These are phyloP conservation scores for Nadsonia starkeyi-henricii DNA, from an alignment of 1,139 yeast species.

Conservation along the genomic window DNA sequence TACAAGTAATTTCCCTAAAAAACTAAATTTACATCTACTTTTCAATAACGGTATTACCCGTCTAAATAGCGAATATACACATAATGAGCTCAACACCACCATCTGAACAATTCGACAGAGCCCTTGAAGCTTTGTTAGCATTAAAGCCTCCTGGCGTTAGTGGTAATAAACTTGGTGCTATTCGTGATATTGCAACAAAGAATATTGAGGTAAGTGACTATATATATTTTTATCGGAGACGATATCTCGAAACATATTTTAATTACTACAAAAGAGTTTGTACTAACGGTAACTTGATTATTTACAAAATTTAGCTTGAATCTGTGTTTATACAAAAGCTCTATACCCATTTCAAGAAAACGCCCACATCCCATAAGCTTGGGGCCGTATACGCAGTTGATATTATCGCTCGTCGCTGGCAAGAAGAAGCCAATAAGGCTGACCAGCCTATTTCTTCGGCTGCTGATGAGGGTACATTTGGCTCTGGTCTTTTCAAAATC, in stretches of 20 bases:
- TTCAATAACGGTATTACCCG: not conserved
- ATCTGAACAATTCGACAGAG: constrained; percentile 48
- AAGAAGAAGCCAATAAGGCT: constrained; percentile 54
- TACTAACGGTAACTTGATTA: constrained; percentile 1
- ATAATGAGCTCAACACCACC: not conserved
- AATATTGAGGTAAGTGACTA: constrained; percentile 34
- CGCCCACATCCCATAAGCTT: constrained; percentile 71
- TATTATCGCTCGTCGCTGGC: constrained; percentile 75
- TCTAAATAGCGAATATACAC: not conserved
- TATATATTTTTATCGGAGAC: not conserved
- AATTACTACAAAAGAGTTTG: too few relatives aligned
- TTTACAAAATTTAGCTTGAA: constrained; percentile 37
- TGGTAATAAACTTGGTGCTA: constrained; percentile 81
- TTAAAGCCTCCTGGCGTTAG: constrained; percentile 90
- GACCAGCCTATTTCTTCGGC: constrained; percentile 31
- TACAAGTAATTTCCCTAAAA: not conserved
- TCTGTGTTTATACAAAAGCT: constrained; percentile 45
- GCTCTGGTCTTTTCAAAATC: constrained; percentile 46
- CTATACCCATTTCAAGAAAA: constrained; percentile 55
- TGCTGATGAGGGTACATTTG: constrained; percentile 55
- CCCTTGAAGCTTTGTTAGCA: constrained; percentile 58
- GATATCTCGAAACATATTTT: constrained; percentile 1
- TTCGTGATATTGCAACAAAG: constrained; percentile 64
- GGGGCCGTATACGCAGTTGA: constrained; percentile 88
- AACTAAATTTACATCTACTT: not conserved